phyloP scores from a whole-genome alignment of 257 asterid species.

The Echites panduratus region DNA sequence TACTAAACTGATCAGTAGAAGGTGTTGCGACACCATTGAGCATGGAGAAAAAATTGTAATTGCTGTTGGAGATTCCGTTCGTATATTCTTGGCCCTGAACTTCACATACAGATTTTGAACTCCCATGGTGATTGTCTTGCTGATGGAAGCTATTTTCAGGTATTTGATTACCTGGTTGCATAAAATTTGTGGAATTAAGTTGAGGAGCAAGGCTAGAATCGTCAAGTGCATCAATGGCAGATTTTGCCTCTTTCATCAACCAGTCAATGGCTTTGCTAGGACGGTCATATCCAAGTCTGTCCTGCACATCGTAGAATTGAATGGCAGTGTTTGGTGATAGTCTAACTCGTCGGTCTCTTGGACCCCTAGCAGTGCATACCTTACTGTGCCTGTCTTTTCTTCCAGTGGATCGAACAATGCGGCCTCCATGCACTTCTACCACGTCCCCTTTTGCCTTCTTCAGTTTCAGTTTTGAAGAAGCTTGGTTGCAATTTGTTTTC shows the following conservation, averaged over 20 bases:
- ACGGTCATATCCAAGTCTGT: conserved; percentile 75
- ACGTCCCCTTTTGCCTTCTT: conserved; percentile 4
- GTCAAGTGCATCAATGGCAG: conserved; percentile 26
- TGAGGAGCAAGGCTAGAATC: background rate
- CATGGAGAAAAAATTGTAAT: conserved; percentile 11
- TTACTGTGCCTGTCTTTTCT: conserved; percentile 88
- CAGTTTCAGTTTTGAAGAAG: background rate
- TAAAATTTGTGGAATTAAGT: background rate
- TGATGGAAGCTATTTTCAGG: background rate
- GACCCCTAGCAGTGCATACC: conserved; percentile 72
- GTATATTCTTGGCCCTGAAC: conserved; percentile 12
- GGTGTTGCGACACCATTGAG: background rate
- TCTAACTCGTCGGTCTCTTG: conserved; percentile 76
- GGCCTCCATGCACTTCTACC: conserved; percentile 13
- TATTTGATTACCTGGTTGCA: background rate
- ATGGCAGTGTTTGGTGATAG: conserved; percentile 79
- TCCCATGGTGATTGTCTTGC: background rate
- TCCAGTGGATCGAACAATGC: conserved; percentile 50
- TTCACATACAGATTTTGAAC: conserved; percentile 8
- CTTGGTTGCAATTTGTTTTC: conserved; percentile 1
- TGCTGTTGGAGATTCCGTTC: conserved; percentile 5
- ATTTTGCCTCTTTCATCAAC: conserved; percentile 70
- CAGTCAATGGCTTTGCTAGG: conserved; percentile 96
- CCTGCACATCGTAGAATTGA: conserved; percentile 81
- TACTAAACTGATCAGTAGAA: background rate